Evolutionary conservation across 768 basidiomycete genomes (phyloP).

Genomic region (Auricularia auricula-judae): DNA sequence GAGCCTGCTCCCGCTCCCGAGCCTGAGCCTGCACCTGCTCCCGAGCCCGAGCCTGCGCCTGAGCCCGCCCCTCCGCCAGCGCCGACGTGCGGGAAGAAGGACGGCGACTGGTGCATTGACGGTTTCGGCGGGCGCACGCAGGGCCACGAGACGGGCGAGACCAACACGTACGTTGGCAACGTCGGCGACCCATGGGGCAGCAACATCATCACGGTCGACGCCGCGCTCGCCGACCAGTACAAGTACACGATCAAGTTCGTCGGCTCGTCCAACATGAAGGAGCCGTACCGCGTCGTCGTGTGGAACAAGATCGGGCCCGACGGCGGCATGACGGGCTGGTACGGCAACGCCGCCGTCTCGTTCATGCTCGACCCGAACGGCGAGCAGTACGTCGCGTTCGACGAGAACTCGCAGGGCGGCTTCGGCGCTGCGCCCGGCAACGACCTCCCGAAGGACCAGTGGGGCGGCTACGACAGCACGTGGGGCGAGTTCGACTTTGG

Average conservation of each 20-base stretch:
- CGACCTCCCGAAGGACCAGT: background rate
- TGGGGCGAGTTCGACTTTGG: constrained; percentile 2
- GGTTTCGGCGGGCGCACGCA: background rate
- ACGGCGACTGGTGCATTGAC: background rate
- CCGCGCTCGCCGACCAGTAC: background rate
- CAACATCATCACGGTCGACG: background rate
- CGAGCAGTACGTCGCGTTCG: constrained; percentile 1
- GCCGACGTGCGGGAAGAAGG: background rate
- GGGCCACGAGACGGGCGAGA: background rate
- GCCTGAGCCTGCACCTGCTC: background rate
- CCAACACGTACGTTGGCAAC: background rate
- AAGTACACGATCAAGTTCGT: constrained; percentile 2
- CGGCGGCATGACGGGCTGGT: background rate
- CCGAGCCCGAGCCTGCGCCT: background rate
- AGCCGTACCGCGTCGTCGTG: background rate
- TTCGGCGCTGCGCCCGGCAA: background rate
- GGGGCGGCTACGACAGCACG: constrained; percentile 1
- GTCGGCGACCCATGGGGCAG: constrained; percentile 1
- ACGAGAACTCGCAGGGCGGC: background rate
- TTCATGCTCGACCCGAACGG: background rate
- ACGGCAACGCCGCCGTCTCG: constrained; percentile 1
- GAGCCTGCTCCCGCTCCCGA: background rate
- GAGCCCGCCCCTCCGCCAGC: background rate
- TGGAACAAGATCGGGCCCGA: constrained; percentile 2
- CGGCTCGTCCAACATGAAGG: background rate